Percentiles rank a stretch among this genome's conserved stretches.
These are phyloP conservation scores for Tranzscheliella williamsii DNA, from an alignment of 1,284 basidiomycete species.

Conservation along the genomic window DNA sequence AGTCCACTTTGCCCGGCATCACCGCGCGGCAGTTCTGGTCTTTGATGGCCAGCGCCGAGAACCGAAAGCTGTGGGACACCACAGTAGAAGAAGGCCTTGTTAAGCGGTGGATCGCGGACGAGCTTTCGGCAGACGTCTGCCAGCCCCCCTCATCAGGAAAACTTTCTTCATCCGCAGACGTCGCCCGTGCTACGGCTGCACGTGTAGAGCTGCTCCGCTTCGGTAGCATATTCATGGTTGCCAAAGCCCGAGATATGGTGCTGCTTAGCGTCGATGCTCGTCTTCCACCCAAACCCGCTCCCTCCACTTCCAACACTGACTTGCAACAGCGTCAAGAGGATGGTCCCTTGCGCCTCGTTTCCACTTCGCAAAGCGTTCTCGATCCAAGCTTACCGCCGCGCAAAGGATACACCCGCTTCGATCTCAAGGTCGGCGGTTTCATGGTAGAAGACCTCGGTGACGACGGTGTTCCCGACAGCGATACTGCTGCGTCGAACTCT, in stretches of 20 bases:
- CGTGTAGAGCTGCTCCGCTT: slow-evolving; percentile 44
- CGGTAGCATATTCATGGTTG: slow-evolving; percentile 54
- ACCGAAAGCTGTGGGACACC: slow-evolving; percentile 48
- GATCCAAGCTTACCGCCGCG: slow-evolving; percentile 38
- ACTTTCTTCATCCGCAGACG: not conserved
- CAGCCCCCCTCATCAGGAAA: not conserved
- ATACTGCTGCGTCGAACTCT: not conserved
- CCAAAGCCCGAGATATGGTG: slow-evolving; percentile 49
- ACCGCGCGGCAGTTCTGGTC: slow-evolving; percentile 50
- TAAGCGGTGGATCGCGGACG: slow-evolving; percentile 31
- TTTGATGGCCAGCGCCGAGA: slow-evolving; percentile 50
- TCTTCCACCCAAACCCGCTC: slow-evolving; percentile 17
- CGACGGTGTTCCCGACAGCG: slow-evolving; percentile 26
- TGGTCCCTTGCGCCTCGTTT: slow-evolving; percentile 37
- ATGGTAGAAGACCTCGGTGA: slow-evolving; percentile 51
- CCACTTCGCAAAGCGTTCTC: slow-evolving; percentile 32
- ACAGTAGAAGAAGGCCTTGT: slow-evolving; percentile 36
- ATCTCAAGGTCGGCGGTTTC: slow-evolving; percentile 47
- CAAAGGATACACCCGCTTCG: slow-evolving; percentile 47
- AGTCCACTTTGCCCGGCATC: slow-evolving; percentile 39
- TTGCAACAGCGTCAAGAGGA: not conserved
- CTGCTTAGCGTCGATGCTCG: slow-evolving; percentile 45
- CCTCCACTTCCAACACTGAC: not conserved
- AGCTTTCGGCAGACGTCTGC: not conserved
- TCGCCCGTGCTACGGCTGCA: slow-evolving; percentile 16